Conservation (phyloP, 768 basidiomycete genomes). For the Termitomyces sp. region DNA sequence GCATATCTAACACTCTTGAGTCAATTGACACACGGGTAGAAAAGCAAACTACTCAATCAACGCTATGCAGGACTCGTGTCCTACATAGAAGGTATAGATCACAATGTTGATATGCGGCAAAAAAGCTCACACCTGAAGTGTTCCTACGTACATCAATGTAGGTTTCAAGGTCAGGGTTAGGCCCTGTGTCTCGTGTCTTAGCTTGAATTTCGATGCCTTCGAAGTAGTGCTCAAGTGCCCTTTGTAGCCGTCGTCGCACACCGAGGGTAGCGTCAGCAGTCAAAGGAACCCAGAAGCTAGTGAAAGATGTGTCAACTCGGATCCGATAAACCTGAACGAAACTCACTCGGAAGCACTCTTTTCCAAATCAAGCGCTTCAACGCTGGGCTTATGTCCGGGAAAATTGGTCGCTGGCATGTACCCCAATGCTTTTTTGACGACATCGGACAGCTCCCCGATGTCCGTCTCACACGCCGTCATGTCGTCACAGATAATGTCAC, state of each 20-base stretch:
- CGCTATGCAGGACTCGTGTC: conserved; percentile 70
- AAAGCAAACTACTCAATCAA: conserved; percentile 52
- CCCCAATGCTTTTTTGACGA: conserved; percentile 69
- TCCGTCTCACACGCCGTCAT: conserved; percentile 62
- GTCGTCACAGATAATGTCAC: conserved; percentile 73
- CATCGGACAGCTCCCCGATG: conserved; percentile 38
- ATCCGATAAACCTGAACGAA: conserved; percentile 4
- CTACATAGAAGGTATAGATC: conserved; percentile 15
- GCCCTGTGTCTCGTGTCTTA: conserved; percentile 41
- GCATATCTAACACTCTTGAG: conserved; percentile 38
- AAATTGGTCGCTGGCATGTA: conserved; percentile 34
- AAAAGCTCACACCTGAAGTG: conserved; percentile 47
- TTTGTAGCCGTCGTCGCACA: conserved; percentile 61
- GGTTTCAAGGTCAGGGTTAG: conserved; percentile 63
- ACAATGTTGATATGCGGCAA: background rate
- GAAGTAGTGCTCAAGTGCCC: conserved; percentile 64
- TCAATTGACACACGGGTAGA: background rate
- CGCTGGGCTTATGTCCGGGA: conserved; percentile 27
- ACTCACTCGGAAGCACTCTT: conserved; percentile 65
- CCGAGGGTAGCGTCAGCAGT: conserved; percentile 52
- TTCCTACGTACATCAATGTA: conserved; percentile 72
- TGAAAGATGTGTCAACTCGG: background rate
- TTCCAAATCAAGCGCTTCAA: conserved; percentile 44
- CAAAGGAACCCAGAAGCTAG: conserved; percentile 64
- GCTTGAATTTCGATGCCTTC: conserved; percentile 62